These are phyloP conservation scores for Peronosclerospora sorghi DNA, from an alignment of 352 stramenopile genomes.

Conservation along the genomic window DNA sequence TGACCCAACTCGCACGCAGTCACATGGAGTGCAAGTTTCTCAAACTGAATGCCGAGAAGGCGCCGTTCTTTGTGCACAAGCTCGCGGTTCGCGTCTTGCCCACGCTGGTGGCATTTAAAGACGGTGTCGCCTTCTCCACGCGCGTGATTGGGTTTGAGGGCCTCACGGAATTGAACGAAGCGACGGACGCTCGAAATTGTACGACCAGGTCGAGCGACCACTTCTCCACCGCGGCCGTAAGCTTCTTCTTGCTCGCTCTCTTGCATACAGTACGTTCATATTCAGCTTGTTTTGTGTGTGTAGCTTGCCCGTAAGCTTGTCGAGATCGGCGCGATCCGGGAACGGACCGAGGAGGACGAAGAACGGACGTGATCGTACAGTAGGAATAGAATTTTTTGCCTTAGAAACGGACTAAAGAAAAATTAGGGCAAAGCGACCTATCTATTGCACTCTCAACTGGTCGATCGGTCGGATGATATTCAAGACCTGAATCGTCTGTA, in stretches of 20 bases:
- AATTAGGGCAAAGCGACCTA: too few relatives aligned
- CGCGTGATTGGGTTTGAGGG: slow-evolving; percentile 89
- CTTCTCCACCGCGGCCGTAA: slow-evolving; percentile 52
- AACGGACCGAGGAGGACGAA: slow-evolving; percentile 32
- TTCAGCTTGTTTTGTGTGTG: slow-evolving; percentile 2
- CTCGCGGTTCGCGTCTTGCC: slow-evolving; percentile 89
- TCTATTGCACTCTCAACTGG: not conserved
- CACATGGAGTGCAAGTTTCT: slow-evolving; percentile 92
- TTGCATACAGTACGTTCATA: not conserved
- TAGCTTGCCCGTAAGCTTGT: slow-evolving; percentile 53
- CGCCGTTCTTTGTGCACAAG: slow-evolving; percentile 92
- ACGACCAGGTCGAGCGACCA: slow-evolving; percentile 36
- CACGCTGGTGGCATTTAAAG: slow-evolving; percentile 87
- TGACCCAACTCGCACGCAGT: slow-evolving; percentile 36
- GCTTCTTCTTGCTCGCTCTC: not conserved
- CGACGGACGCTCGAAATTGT: slow-evolving; percentile 27
- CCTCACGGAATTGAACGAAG: slow-evolving; percentile 74
- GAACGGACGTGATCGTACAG: slow-evolving; percentile 8
- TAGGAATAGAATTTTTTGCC: not conserved
- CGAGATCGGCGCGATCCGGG: slow-evolving; percentile 43
- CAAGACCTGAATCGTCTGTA: too few relatives aligned
- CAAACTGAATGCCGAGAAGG: slow-evolving; percentile 90
- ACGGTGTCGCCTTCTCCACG: slow-evolving; percentile 87
- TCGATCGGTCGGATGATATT: too few relatives aligned
- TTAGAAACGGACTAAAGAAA: too few relatives aligned